Percentiles rank a stretch among this genome's conserved stretches.
These are phyloP conservation scores for Seiridium unicorne DNA, from an alignment of 2,329 filamentous ascomycete genomes.

Conservation along the genomic window DNA sequence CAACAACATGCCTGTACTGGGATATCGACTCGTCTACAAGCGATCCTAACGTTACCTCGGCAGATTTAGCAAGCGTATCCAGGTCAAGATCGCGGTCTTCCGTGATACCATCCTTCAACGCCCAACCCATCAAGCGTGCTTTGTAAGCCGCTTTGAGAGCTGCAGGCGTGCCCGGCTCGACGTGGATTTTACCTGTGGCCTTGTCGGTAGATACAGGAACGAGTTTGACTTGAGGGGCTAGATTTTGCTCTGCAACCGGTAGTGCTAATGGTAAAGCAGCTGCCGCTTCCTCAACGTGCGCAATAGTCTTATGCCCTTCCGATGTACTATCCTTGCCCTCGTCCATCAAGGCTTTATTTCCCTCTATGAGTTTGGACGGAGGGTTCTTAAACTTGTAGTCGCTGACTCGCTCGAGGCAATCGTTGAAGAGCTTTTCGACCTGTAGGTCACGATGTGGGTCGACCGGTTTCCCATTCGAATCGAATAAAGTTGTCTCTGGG, in stretches of 20 bases:
- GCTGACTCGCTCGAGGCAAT: conserved; percentile 88
- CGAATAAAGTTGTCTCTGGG: conserved; percentile 84
- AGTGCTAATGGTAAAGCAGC: conserved; percentile 57
- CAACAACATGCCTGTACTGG: conserved; percentile 81
- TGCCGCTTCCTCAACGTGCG: conserved; percentile 68
- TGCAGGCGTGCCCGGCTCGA: conserved; percentile 66
- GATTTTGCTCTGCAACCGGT: conserved; percentile 52
- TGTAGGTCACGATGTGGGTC: conserved; percentile 75
- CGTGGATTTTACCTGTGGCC: conserved; percentile 70
- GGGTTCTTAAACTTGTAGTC: conserved; percentile 81
- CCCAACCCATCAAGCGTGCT: conserved; percentile 80
- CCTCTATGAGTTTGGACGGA: conserved; percentile 71
- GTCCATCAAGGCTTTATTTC: conserved; percentile 78
- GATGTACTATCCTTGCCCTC: conserved; percentile 75
- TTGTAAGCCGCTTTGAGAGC: conserved; percentile 74
- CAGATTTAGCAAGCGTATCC: conserved; percentile 59
- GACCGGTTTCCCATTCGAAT: conserved; percentile 75
- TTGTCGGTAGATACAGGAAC: conserved; percentile 66
- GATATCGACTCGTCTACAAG: conserved; percentile 88
- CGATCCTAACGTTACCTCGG: conserved; percentile 77
- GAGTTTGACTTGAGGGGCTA: conserved; percentile 52
- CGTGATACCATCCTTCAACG: conserved; percentile 61
- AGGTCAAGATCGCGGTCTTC: conserved; percentile 70
- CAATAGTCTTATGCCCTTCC: conserved; percentile 70
- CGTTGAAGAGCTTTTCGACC: conserved; percentile 91